Percentiles rank a stretch among this genome's conserved stretches.
Conservation (phyloP, 2,329 filamentous ascomycete genomes). For the Elsinoe necatrix region DNA sequence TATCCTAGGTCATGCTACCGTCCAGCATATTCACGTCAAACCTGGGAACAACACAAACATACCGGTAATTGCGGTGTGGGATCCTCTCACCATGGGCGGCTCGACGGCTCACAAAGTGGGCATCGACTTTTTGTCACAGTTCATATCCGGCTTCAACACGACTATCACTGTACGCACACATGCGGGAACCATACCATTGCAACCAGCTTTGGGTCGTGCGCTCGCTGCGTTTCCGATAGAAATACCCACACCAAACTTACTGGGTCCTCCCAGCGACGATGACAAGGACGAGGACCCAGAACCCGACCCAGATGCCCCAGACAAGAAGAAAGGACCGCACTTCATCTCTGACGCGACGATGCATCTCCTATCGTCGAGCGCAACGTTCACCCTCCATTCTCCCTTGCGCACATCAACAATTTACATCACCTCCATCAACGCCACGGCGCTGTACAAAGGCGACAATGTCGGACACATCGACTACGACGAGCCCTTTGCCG, state of each 20-base stretch:
- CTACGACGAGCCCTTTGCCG: constrained; percentile 64
- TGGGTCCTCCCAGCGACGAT: constrained; percentile 26
- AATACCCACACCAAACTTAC: constrained; percentile 61
- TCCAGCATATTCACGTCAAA: constrained; percentile 53
- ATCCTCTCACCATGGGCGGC: constrained; percentile 57
- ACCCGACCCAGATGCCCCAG: constrained; percentile 34
- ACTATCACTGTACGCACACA: constrained; percentile 68
- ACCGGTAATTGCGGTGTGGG: constrained; percentile 62
- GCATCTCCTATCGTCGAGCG: constrained; percentile 78
- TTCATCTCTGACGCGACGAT: constrained; percentile 83
- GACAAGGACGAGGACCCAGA: constrained; percentile 32
- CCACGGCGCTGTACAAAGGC: constrained; percentile 71
- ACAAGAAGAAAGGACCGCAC: constrained; percentile 38
- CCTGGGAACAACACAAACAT: constrained; percentile 66
- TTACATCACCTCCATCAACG: constrained; percentile 70
- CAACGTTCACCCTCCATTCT: constrained; percentile 73
- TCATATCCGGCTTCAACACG: constrained; percentile 75
- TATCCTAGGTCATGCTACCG: constrained; percentile 65
- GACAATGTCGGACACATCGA: constrained; percentile 69
- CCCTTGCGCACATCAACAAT: constrained; percentile 66
- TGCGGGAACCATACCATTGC: constrained; percentile 60
- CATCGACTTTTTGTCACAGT: constrained; percentile 69
- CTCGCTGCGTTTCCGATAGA: constrained; percentile 65
- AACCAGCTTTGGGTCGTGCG: constrained; percentile 63
- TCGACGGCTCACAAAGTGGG: constrained; percentile 54